phyloP scores from a whole-genome alignment of 2,329 filamentous ascomycete species.

The Seiridium unicorne region DNA sequence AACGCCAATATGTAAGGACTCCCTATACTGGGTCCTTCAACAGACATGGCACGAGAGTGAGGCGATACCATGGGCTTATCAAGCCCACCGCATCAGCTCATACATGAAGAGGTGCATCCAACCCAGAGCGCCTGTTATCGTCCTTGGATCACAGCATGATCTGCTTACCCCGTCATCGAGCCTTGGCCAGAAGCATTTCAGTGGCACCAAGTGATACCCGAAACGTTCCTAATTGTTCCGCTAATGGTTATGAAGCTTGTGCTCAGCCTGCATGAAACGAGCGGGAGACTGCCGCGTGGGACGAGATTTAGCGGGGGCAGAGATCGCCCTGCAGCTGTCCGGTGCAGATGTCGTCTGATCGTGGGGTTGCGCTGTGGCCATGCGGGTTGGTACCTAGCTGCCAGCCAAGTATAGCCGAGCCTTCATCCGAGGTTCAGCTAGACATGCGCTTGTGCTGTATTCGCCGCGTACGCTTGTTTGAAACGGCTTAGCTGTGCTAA shows the following conservation, averaged over 20 bases:
- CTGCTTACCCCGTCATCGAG: background rate
- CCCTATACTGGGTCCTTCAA: background rate
- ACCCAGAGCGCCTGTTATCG: too few species aligned
- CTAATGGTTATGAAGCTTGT: background rate
- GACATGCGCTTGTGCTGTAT: background rate
- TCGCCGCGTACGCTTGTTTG: background rate
- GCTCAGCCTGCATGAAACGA: background rate
- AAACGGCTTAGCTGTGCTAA: background rate
- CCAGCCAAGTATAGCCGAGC: background rate
- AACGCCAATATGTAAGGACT: background rate
- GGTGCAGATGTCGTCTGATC: background rate
- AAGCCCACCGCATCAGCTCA: background rate
- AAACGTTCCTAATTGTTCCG: constrained; percentile 9
- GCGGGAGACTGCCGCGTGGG: background rate
- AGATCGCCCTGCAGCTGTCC: background rate
- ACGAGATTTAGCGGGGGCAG: background rate
- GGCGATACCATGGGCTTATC: background rate
- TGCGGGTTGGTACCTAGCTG: background rate
- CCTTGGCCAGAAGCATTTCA: background rate
- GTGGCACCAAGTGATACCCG: constrained; percentile 2
- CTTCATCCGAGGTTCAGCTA: background rate
- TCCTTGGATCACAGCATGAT: too few species aligned
- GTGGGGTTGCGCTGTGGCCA: background rate
- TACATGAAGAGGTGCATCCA: too few species aligned
- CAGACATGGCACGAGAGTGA: background rate